phyloP scores from a whole-genome alignment of 495 filamentous ascomycete genomes.

The Thermochaetoides thermophila region DNA sequence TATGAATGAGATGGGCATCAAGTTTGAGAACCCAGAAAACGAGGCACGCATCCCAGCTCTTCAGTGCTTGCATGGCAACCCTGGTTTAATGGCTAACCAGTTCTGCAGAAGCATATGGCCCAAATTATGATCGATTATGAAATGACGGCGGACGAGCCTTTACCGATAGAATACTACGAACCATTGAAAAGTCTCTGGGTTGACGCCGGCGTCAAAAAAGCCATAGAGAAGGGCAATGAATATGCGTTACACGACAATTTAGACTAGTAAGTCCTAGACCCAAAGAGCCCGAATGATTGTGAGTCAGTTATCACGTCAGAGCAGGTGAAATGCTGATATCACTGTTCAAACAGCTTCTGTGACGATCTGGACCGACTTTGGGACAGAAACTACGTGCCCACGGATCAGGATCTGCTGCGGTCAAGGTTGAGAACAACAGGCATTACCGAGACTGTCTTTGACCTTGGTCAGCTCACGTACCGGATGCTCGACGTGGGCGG shows the following conservation, averaged over 20 bases:
- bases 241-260: slow-evolving; percentile 93
- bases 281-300: too few relatives aligned
- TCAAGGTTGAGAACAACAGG: slow-evolving; percentile 88
- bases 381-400: slow-evolving; percentile 75
- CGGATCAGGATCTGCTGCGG: slow-evolving; percentile 89
- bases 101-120: slow-evolving; percentile 34
- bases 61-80: neutral
- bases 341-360: slow-evolving; percentile 62
- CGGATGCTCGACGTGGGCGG: slow-evolving; percentile 99
- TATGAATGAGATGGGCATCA: slow-evolving; percentile 73
- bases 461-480: slow-evolving; percentile 87
- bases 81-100: slow-evolving; percentile 7
- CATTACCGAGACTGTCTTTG: slow-evolving; percentile 94
- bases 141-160: slow-evolving; percentile 58
- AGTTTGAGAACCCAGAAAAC: slow-evolving; percentile 61
- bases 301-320: neutral
- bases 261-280: slow-evolving; percentile 88
- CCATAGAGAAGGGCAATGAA: slow-evolving; percentile 82
- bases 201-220: slow-evolving; percentile 70
- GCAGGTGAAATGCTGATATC: neutral
- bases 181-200: slow-evolving; percentile 78
- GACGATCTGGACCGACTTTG: slow-evolving; percentile 79
- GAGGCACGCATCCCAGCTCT: slow-evolving; percentile 40
- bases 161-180: slow-evolving; percentile 52
- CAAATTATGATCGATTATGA: slow-evolving; percentile 50